phyloP scores from a whole-genome alignment of 495 filamentous ascomycete genomes.

The Penicillium bovifimosum region DNA sequence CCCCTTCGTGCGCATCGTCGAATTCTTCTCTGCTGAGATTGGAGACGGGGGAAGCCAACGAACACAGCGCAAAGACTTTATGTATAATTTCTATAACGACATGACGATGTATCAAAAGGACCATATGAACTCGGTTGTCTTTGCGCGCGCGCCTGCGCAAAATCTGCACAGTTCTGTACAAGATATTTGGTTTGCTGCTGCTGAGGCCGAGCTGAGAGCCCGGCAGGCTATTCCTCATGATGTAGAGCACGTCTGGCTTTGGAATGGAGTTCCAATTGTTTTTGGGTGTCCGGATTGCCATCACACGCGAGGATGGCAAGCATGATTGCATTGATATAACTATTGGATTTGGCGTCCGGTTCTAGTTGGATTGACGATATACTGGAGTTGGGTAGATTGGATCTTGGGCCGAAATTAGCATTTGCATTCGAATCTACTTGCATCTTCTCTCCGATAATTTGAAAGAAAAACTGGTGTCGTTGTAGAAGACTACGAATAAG shows the following conservation, averaged over 20 bases:
- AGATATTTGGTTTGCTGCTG: constrained; percentile 43
- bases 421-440: neutral
- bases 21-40: constrained; percentile 45
- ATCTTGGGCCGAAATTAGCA: neutral
- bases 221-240: constrained; percentile 30
- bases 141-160: constrained; percentile 26
- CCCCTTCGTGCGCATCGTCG: constrained; percentile 38
- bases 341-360: constrained; percentile 7
- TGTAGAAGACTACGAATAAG: neutral
- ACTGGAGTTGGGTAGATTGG: neutral
- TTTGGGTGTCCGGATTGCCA: constrained; percentile 35
- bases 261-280: constrained; percentile 33
- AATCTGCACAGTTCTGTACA: constrained; percentile 32
- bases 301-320: constrained; percentile 29
- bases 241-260: constrained; percentile 29
- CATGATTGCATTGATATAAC: constrained; percentile 20
- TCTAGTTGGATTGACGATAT: neutral
- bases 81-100: constrained; percentile 42
- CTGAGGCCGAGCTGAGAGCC: constrained; percentile 26
- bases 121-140: constrained; percentile 38
- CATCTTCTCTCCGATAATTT: neutral
- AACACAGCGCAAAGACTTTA: constrained; percentile 42
- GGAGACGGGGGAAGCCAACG: constrained; percentile 41
- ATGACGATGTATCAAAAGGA: constrained; percentile 34
- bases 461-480: neutral